phyloP scores from a whole-genome alignment of 139 green algal species.

The Picochlorum sp. region DNA sequence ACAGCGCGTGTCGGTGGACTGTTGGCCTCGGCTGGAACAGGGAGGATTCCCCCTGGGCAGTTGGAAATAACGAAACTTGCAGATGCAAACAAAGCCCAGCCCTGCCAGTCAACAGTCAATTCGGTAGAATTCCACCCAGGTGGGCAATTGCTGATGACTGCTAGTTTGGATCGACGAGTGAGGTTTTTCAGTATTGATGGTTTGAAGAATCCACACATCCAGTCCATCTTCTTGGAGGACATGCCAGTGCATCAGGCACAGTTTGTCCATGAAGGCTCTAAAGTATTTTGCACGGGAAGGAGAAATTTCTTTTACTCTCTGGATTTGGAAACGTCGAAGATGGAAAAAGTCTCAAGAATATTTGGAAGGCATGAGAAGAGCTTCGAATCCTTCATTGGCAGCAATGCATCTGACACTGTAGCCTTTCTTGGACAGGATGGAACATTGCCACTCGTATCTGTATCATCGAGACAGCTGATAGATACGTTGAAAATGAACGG shows the following conservation, averaged over 20 bases:
- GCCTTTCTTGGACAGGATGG: slow-evolving; percentile 79
- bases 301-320: slow-evolving; percentile 80
- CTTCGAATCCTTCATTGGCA: slow-evolving; percentile 67
- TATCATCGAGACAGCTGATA: slow-evolving; percentile 54
- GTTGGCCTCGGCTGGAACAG: slow-evolving; percentile 17
- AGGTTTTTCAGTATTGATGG: slow-evolving; percentile 70
- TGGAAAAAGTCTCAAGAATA: slow-evolving; percentile 56
- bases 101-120: slow-evolving; percentile 38
- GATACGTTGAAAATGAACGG: slow-evolving; percentile 79
- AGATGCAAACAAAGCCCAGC: slow-evolving; percentile 64
- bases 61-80: slow-evolving; percentile 64
- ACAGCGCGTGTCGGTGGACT: slow-evolving; percentile 24
- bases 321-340: slow-evolving; percentile 50
- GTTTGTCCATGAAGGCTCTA: slow-evolving; percentile 56
- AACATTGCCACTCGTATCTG: slow-evolving; percentile 60
- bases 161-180: slow-evolving; percentile 68
- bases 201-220: slow-evolving; percentile 64
- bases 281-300: slow-evolving; percentile 59
- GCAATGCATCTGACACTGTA: slow-evolving; percentile 32
- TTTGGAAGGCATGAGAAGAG: slow-evolving; percentile 36
- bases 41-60: slow-evolving; percentile 27
- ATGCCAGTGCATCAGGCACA: slow-evolving; percentile 72
- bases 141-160: slow-evolving; percentile 80
- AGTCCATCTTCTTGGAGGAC: slow-evolving; percentile 75
- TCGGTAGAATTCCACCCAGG: slow-evolving; percentile 73